Evolutionary conservation across 306 rosid genomes (phyloP).

Genomic region (Cicer yamashitae): DNA sequence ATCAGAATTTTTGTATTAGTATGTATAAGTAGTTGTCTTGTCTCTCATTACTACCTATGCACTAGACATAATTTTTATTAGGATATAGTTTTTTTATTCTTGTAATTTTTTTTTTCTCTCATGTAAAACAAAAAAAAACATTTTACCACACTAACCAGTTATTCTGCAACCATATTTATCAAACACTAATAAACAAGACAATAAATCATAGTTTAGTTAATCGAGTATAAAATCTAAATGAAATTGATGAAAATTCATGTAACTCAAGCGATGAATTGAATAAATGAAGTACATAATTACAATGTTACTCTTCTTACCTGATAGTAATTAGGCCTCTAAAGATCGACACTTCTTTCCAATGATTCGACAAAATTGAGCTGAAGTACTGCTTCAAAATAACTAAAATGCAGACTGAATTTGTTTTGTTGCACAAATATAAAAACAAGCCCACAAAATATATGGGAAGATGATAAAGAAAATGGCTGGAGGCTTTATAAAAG

Average conservation of each 20-base stretch:
- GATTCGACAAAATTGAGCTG: too few relatives aligned
- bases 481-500: background rate
- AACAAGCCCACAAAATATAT: background rate
- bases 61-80: too few relatives aligned
- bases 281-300: background rate
- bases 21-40: too few relatives aligned
- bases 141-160: background rate
- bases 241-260: background rate
- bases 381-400: background rate
- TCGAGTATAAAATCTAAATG: background rate
- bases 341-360: background rate
- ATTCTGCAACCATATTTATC: background rate
- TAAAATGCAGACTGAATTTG: background rate
- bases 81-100: too few relatives aligned
- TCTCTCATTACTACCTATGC: too few relatives aligned
- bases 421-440: background rate
- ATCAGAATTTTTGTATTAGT: too few relatives aligned
- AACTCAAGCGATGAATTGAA: background rate
- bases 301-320: slow-evolving; percentile 14
- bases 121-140: background rate
- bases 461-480: background rate
- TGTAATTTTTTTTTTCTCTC: too few relatives aligned
- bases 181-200: background rate
- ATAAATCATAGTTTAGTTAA: background rate
- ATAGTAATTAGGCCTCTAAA: background rate